Evolutionary conservation across 83 land plant species (phyloP), one percentile per base, ranked within the genome.

Genomic region (Diphasiastrum complanatum): DNA sequence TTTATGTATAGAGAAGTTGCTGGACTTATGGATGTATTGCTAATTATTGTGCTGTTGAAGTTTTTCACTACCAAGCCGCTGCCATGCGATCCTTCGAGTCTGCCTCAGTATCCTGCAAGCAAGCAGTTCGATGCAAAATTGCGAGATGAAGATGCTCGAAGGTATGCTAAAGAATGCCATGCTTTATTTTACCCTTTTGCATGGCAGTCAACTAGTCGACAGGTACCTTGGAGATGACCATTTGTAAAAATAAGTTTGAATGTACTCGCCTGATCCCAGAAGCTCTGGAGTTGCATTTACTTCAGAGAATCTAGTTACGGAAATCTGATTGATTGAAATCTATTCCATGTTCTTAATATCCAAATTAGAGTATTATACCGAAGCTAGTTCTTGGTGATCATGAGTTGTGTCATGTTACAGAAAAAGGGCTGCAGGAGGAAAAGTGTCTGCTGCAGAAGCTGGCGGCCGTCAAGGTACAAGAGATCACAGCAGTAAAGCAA

Each of bases 371-470:
- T n/a, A n/a, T n/a, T n/a, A n/a, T n/a, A n/a, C n/a, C n/a, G 45
- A 56, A 12, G 36, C 60, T 19, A 10, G 1, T 19, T 28, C 6
- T 56, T 56, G n/a, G 0, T 50, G 16, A 50, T 50, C 16, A 24
- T 50, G 14, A 0, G 0, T n/a, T 20, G 22, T 43, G 57, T 43
- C 0, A 20, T 11, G 5, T 30, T 25, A 6, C 59, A 91, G 97
- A 63, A 86, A 80, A 82, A 81, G 83, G 57, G 83, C 79, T 28
- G 73, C 73, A 10, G 84, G 85, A 50, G 66, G 67, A 38, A 80
- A 79, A 76, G 77, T 58, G 33, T 83, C 76, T 38, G 70, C 78
- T 18, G 40, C 61, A 14, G 87, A 83, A 31, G 80, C 57, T 47
- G 75, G 74, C 5, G 78, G 78, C 57, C 76, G 65, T 57, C 71